Conservation (phyloP, 1,139 yeast genomes). For the Candida anutae region DNA sequence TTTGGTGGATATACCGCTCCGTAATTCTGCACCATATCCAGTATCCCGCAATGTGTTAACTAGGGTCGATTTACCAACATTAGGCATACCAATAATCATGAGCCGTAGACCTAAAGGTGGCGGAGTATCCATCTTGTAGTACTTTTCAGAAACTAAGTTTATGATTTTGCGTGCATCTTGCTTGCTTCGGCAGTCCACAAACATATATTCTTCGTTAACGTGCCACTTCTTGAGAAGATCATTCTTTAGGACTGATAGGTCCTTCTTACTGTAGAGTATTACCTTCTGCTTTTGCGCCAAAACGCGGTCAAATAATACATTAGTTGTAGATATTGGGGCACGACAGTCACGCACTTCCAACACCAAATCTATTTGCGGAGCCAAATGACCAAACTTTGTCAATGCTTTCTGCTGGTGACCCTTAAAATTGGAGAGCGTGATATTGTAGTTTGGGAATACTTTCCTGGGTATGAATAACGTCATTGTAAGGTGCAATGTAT, state of each 20-base stretch:
- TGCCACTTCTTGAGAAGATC: slow-evolving; percentile 48
- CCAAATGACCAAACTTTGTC: slow-evolving; percentile 55
- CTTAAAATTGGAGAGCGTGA: slow-evolving; percentile 72
- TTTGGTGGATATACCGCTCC: slow-evolving; percentile 23
- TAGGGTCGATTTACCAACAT: slow-evolving; percentile 93
- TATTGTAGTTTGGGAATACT: slow-evolving; percentile 59
- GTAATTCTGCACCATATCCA: slow-evolving; percentile 29
- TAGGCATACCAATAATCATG: slow-evolving; percentile 90
- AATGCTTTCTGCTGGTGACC: slow-evolving; percentile 89
- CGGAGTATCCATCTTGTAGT: slow-evolving; percentile 43
- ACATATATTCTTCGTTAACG: slow-evolving; percentile 45
- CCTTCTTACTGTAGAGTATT: slow-evolving; percentile 64
- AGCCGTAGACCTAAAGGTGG: slow-evolving; percentile 79
- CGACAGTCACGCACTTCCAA: slow-evolving; percentile 83
- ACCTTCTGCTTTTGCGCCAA: slow-evolving; percentile 52
- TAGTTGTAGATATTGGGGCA: slow-evolving; percentile 81
- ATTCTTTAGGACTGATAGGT: slow-evolving; percentile 30
- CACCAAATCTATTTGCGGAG: slow-evolving; percentile 76
- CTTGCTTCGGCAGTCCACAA: slow-evolving; percentile 51
- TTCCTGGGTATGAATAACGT: slow-evolving; percentile 34
- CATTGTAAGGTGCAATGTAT: too few species aligned
- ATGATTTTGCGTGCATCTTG: slow-evolving; percentile 47
- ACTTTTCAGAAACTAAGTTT: slow-evolving; percentile 37
- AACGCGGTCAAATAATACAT: slow-evolving; percentile 68
- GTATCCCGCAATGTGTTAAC: slow-evolving; percentile 65